phyloP scores from a whole-genome alignment of 495 filamentous ascomycete species.

The Trichoderma erinaceum region DNA sequence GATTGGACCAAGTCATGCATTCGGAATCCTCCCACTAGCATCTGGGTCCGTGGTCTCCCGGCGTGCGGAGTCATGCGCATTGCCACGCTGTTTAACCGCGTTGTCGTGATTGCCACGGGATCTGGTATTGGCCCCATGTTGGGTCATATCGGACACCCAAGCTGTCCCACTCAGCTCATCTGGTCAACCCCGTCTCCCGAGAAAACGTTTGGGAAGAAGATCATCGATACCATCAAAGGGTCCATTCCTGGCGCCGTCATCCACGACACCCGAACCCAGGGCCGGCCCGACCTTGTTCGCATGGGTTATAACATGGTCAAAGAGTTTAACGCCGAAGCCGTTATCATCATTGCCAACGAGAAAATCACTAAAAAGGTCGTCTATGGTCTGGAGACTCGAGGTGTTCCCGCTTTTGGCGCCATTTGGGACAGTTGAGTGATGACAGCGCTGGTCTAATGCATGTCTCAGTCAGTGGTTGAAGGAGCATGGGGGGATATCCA shows the following conservation, averaged over 20 bases:
- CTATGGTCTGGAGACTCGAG: conserved; percentile 63
- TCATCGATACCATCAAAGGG: conserved; percentile 38
- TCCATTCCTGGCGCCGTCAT: conserved; percentile 45
- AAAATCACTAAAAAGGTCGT: conserved; percentile 64
- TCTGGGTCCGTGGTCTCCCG: conserved; percentile 51
- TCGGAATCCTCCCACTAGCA: conserved; percentile 48
- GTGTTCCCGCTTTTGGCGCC: conserved; percentile 67
- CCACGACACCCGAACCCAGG: conserved; percentile 41
- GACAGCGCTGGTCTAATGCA: not conserved
- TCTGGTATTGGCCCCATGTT: conserved; percentile 73
- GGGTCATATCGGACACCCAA: conserved; percentile 38
- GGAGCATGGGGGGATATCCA: not conserved
- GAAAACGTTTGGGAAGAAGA: conserved; percentile 38
- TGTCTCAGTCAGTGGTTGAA: not conserved
- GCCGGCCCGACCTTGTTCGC: conserved; percentile 46
- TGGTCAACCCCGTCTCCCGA: conserved; percentile 44
- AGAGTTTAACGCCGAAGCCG: conserved; percentile 46
- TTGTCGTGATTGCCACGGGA: conserved; percentile 75
- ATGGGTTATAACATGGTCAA: conserved; percentile 47
- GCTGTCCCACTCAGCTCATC: conserved; percentile 41
- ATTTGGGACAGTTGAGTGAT: conserved; percentile 55
- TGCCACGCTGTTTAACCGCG: conserved; percentile 58
- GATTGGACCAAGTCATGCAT: conserved; percentile 73
- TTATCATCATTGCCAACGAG: conserved; percentile 72
- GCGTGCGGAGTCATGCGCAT: conserved; percentile 67